Conservation (phyloP, 2,329 filamentous ascomycete genomes). For the Alternaria alternata region DNA sequence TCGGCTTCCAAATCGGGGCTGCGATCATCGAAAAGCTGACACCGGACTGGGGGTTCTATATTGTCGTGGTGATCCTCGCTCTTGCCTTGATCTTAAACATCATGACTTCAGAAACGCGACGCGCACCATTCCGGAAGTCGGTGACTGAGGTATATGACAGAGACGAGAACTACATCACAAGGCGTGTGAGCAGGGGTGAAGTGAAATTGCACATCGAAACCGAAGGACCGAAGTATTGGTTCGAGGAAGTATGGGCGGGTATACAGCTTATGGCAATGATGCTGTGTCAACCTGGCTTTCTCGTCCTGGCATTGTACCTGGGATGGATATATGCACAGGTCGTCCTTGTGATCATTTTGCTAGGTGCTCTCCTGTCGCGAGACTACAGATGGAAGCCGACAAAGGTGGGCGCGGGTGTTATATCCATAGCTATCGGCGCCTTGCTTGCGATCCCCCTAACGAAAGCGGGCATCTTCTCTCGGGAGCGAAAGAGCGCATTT, state of each 20-base stretch:
- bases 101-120: conserved; percentile 74
- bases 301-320: conserved; percentile 75
- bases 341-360: conserved; percentile 73
- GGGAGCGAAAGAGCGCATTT: conserved; percentile 66
- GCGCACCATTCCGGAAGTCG: conserved; percentile 72
- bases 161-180: conserved; percentile 58
- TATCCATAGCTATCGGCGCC: conserved; percentile 72
- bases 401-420: conserved; percentile 71
- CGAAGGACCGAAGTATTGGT: conserved; percentile 78
- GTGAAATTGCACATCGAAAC: conserved; percentile 78
- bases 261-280: conserved; percentile 72
- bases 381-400: conserved; percentile 71
- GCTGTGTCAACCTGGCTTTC: conserved; percentile 76
- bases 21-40: conserved; percentile 69
- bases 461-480: conserved; percentile 73
- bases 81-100: conserved; percentile 74
- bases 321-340: conserved; percentile 82
- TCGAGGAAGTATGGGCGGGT: conserved; percentile 77
- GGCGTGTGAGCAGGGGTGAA: conserved; percentile 72
- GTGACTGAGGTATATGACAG: conserved; percentile 65
- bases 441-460: conserved; percentile 76
- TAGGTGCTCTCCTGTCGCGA: conserved; percentile 75
- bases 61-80: conserved; percentile 73
- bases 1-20: conserved; percentile 77
- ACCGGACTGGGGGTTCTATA: conserved; percentile 79